Evolutionary conservation across 352 stramenopile genomes (phyloP), one percentile per base, ranked within the genome.

Genomic region (Phytopythium cucurbitacearum): DNA sequence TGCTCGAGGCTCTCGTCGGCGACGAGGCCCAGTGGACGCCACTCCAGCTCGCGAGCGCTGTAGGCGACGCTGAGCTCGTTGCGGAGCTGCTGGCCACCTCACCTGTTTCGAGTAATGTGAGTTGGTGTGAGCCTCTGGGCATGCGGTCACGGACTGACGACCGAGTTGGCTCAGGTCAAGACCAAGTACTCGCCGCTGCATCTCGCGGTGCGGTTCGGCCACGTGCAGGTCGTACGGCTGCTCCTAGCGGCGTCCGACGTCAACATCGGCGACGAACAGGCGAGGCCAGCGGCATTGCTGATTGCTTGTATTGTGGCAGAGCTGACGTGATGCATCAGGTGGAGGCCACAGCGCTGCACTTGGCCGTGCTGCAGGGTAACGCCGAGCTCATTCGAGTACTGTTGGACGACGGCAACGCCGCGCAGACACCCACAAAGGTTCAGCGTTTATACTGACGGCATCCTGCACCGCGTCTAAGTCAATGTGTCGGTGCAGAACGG

Each of bases 31-130:
- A 28, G 21, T 94, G 84, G 84, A 91, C 84, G 51, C 67, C 81
- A 13, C 62, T 94, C 38, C 80, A 92, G 48, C 89, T 82, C n/a
- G 81, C 77, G 3, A 87, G 78, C 47, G 80, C 85, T 0, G n/a
- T 85, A 13, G 85, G 81, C n/a, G 68, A 91, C 54, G 44, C 67
- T 1, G 62, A 69, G 32, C 62, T 87, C 35, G 64, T 71, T 8
- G 47, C 39, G 1, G 57, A 80, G 34, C 41, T 87, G 34, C 51
- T 88, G 15, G 21, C 48, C 12, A 46, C 58, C 9, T 60, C 51
- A 8, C 59, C 62, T 13, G 46, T 64, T 12, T 41, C 62, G 47
- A 58, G 57, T 8, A 64, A 60, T 41, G 45, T 28, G 21, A 28
- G 21, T 28, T 28, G 21, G 21, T 28, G 21, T 28, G 21, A 28